Evolutionary conservation across 1,284 basidiomycete genomes (phyloP).

Genomic region (Meripilus lineatus): DNA sequence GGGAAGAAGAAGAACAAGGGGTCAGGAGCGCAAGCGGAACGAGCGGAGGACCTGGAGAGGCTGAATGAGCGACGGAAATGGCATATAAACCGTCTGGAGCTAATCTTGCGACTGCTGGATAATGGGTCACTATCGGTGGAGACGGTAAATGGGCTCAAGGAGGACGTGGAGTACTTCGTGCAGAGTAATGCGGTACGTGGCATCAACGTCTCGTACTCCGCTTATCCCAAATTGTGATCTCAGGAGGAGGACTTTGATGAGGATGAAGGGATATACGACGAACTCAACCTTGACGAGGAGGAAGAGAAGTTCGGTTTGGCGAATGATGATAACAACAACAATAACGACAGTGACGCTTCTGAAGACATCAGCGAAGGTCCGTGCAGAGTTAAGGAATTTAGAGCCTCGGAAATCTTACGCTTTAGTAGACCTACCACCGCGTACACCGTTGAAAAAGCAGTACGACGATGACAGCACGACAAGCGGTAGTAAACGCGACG

Average conservation of each 20-base stretch:
- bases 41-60: constrained; percentile 80
- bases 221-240: constrained; percentile 5
- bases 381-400: constrained; percentile 1
- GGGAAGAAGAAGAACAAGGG: constrained; percentile 85
- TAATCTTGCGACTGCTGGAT: constrained; percentile 90
- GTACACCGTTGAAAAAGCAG: constrained; percentile 65
- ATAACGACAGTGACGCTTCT: constrained; percentile 64
- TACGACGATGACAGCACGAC: constrained; percentile 71
- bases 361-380: constrained; percentile 76
- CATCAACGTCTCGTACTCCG: constrained; percentile 6
- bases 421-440: constrained; percentile 45
- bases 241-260: constrained; percentile 98
- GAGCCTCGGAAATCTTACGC: not conserved
- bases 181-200: constrained; percentile 87
- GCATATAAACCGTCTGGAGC: constrained; percentile 92
- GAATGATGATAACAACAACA: constrained; percentile 65
- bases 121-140: constrained; percentile 89
- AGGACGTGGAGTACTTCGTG: constrained; percentile 96
- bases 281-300: constrained; percentile 96
- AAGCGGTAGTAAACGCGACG: constrained; percentile 67
- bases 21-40: constrained; percentile 57
- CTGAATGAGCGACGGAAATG: constrained; percentile 94
- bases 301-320: constrained; percentile 87
- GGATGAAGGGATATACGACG: constrained; percentile 97
- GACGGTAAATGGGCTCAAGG: constrained; percentile 80